These are phyloP conservation scores for Triticum monococcum DNA, from an alignment of 176 grass and related monocot genomes.

Conservation along the genomic window DNA sequence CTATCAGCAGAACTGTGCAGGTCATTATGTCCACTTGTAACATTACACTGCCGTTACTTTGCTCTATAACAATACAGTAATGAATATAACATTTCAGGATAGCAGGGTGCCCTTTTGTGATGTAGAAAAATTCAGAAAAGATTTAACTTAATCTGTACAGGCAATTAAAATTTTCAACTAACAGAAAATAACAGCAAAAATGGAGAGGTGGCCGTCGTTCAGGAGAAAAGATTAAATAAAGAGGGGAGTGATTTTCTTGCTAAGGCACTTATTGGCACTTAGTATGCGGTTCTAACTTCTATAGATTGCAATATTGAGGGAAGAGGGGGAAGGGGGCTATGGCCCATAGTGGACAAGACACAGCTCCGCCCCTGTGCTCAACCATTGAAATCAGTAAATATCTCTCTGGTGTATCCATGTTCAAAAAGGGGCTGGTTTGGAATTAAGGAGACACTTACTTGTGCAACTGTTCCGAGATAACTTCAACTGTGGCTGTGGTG, in stretches of 20 bases:
- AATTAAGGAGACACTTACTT: constrained; percentile 59
- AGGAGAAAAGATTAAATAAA: neutral
- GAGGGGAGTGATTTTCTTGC: neutral
- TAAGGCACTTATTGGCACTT: neutral
- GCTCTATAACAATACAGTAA: neutral
- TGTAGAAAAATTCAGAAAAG: neutral
- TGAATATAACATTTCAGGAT: neutral
- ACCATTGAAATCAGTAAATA: constrained; percentile 27
- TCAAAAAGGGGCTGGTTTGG: neutral
- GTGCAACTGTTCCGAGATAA: constrained; percentile 80
- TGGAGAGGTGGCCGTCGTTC: neutral
- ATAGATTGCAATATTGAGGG: neutral
- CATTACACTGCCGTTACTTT: neutral
- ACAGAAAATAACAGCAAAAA: neutral
- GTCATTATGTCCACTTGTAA: constrained; percentile 12
- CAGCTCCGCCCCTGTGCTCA: neutral
- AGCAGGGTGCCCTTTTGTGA: neutral
- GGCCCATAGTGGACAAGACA: neutral
- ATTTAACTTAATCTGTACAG: neutral
- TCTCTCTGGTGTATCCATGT: neutral
- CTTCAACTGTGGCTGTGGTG: constrained; percentile 72
- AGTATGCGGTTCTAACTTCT: neutral
- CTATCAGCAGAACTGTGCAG: neutral
- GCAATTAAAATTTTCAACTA: too few relatives aligned
- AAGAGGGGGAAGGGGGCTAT: neutral